A percentile compares a stretch with the other conserved stretches of the same genome.
These are phyloP conservation scores for Phialophora verrucosa DNA, from an alignment of 2,329 filamentous ascomycete species.

Conservation along the genomic window DNA sequence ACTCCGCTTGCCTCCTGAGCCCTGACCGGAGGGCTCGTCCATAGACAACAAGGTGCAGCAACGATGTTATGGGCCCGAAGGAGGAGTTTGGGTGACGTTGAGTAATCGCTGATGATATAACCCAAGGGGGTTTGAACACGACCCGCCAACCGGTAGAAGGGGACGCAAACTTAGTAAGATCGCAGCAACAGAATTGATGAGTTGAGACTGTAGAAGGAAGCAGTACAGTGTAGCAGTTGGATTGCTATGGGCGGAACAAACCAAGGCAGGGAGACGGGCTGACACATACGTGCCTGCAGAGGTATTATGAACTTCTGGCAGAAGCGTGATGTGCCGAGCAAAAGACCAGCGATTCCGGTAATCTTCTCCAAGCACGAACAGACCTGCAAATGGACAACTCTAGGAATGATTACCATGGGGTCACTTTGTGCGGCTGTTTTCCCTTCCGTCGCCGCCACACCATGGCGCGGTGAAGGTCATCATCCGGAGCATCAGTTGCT, in stretches of 20 bases:
- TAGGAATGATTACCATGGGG: slow-evolving; percentile 22
- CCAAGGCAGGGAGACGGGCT: slow-evolving; percentile 26
- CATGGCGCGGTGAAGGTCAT: slow-evolving; percentile 26
- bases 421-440: slow-evolving; percentile 21
- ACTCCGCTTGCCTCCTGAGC: slow-evolving; percentile 13
- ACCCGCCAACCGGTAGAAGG: slow-evolving; percentile 22
- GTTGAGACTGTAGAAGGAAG: slow-evolving; percentile 22
- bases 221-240: slow-evolving; percentile 12
- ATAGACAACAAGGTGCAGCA: slow-evolving; percentile 24
- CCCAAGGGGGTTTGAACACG: slow-evolving; percentile 22
- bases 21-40: slow-evolving; percentile 26
- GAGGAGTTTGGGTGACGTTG: slow-evolving; percentile 19
- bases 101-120: slow-evolving; percentile 38
- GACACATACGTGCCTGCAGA: slow-evolving; percentile 30
- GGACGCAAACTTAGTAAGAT: slow-evolving; percentile 35
- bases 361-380: slow-evolving; percentile 18
- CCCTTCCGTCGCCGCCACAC: slow-evolving; percentile 20
- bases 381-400: slow-evolving; percentile 10
- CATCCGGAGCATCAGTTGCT: slow-evolving; percentile 22
- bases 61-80: slow-evolving; percentile 1
- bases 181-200: slow-evolving; percentile 29
- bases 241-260: slow-evolving; percentile 17
- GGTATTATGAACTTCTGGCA: slow-evolving; percentile 27
- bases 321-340: slow-evolving; percentile 25
- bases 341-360: slow-evolving; percentile 16